Evolutionary conservation across 148 eudicot genomes (phyloP).

Genomic region (Silene latifolia): DNA sequence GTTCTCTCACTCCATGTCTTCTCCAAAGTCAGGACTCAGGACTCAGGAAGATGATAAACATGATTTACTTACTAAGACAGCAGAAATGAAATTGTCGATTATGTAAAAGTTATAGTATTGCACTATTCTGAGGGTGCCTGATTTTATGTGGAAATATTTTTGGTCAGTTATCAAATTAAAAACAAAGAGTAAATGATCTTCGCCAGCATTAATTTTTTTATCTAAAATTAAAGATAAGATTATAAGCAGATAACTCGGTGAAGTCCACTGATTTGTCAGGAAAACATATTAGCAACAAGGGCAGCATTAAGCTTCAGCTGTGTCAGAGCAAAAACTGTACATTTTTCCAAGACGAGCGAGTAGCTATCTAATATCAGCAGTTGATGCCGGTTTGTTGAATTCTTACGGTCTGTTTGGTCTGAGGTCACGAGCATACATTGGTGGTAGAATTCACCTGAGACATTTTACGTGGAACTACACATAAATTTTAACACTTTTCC

Average conservation of each 20-base stretch:
- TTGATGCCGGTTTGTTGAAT: not conserved
- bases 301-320: not conserved
- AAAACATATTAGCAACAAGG: not conserved
- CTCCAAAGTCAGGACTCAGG: no score
- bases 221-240: no score
- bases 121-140: no score
- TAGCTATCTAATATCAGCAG: not conserved
- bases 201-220: no score
- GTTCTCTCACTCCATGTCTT: no score
- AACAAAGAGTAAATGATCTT: not conserved
- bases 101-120: not conserved
- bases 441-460: no score
- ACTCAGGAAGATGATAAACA: no score
- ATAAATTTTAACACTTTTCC: not conserved
- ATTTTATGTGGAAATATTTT: no score
- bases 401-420: not conserved
- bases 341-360: not conserved
- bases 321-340: not conserved
- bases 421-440: no score
- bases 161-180: conserved; percentile 1
- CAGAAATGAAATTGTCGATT: not conserved
- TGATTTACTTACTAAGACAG: not conserved
- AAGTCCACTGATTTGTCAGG: no score
- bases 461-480: not conserved
- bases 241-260: no score